Percentiles rank a stretch among this genome's conserved stretches.
phyloP scores from a whole-genome alignment of 179 eudicot species.

The Silene noctiflora region DNA sequence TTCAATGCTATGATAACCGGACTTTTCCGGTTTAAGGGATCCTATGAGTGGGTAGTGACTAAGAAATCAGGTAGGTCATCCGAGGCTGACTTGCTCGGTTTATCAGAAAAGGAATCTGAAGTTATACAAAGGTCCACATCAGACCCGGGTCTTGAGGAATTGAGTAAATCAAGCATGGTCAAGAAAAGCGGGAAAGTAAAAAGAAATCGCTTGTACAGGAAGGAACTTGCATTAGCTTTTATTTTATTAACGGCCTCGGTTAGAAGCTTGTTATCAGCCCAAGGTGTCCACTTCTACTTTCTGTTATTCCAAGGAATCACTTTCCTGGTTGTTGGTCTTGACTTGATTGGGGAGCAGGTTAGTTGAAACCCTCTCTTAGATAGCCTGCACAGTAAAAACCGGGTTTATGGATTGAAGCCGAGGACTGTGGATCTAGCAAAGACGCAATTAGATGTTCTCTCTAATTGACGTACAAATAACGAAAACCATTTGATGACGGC shows the following conservation, averaged over 20 bases:
- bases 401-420: slow-evolving; percentile 15
- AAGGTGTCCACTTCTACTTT: slow-evolving; percentile 44
- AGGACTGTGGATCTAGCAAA: slow-evolving; percentile 13
- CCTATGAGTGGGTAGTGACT: slow-evolving; percentile 45
- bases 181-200: slow-evolving; percentile 29
- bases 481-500: slow-evolving; percentile 12
- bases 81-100: slow-evolving; percentile 36
- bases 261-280: slow-evolving; percentile 45
- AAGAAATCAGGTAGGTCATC: slow-evolving; percentile 46
- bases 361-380: slow-evolving; percentile 22
- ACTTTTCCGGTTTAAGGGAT: slow-evolving; percentile 37
- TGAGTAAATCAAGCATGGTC: slow-evolving; percentile 29
- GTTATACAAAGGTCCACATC: slow-evolving; percentile 33
- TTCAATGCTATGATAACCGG: slow-evolving; percentile 48
- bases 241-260: slow-evolving; percentile 43
- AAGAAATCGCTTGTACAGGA: slow-evolving; percentile 38
- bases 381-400: slow-evolving; percentile 11
- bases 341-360: slow-evolving; percentile 44
- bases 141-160: slow-evolving; percentile 39
- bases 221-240: slow-evolving; percentile 42
- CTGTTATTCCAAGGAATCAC: slow-evolving; percentile 43
- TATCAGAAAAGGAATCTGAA: slow-evolving; percentile 37
- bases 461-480: slow-evolving; percentile 15
- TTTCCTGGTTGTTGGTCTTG: slow-evolving; percentile 42
- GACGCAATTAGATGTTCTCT: slow-evolving; percentile 9